A percentile compares a stretch with the other conserved stretches of the same genome.
phyloP scores from a whole-genome alignment of 345 rosid species.

The Zanthoxylum bungeanum region DNA sequence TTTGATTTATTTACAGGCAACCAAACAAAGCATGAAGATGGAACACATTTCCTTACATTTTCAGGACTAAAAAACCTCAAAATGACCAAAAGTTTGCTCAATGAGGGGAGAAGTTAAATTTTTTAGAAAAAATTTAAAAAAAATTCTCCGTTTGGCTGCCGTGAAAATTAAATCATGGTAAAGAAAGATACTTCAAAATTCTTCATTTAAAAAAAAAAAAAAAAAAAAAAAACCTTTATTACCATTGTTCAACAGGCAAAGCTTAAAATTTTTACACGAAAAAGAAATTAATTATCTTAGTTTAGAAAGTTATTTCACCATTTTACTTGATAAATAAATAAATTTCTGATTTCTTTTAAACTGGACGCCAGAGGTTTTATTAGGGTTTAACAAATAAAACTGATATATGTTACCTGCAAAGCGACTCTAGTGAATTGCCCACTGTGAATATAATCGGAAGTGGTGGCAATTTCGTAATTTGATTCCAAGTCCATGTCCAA shows the following conservation, averaged over 20 bases:
- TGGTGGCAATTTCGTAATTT: conserved; percentile 51
- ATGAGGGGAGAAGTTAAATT: background rate
- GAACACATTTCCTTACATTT: no score
- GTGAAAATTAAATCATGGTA: background rate
- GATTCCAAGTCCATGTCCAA: conserved; percentile 51
- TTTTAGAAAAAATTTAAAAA: background rate
- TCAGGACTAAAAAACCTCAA: no score
- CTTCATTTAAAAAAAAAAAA: background rate
- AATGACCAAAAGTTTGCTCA: background rate
- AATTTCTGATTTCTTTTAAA: background rate
- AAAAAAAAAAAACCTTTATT: background rate
- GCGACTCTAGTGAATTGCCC: conserved; percentile 34
- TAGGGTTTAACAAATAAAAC: background rate
- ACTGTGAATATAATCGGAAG: conserved; percentile 63
- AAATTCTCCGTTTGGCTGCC: background rate
- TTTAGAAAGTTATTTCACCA: no score
- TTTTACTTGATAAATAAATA: background rate
- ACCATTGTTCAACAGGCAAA: background rate
- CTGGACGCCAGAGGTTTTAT: background rate
- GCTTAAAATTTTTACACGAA: background rate
- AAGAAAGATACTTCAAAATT: background rate
- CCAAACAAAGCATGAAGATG: background rate
- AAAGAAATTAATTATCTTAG: background rate
- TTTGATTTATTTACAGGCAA: background rate
- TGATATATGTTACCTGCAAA: background rate